phyloP scores from a whole-genome alignment of 768 basidiomycete genomes.

The Suillus paluster region DNA sequence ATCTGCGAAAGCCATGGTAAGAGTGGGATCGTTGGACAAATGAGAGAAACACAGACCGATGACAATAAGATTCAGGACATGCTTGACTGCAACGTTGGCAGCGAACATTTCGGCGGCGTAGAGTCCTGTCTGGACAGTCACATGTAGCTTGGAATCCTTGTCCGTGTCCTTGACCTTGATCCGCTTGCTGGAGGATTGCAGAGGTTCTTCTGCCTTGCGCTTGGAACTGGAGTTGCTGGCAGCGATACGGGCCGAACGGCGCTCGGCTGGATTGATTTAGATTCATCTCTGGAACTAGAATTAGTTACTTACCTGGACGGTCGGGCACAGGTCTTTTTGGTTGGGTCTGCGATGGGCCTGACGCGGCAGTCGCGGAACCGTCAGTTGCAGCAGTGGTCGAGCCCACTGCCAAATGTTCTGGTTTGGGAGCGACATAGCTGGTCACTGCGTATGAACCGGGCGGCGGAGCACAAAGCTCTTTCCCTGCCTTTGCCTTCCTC shows the following conservation, averaged over 20 bases:
- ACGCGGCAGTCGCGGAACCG: not conserved
- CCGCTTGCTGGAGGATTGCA: no score
- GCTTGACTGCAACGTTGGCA: not conserved
- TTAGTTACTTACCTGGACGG: not conserved
- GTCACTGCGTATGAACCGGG: no score
- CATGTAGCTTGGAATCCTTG: no score
- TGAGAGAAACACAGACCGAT: not conserved
- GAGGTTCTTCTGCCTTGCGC: no score
- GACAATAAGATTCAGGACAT: constrained; percentile 4
- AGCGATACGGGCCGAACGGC: no score
- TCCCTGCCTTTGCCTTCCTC: not conserved
- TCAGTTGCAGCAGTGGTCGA: not conserved
- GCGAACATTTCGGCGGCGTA: constrained; percentile 6
- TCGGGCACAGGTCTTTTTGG: not conserved
- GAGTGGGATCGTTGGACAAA: not conserved
- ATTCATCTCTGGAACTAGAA: not conserved
- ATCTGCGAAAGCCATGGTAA: not conserved
- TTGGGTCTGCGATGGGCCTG: not conserved
- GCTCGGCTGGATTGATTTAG: not conserved
- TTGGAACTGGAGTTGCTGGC: no score
- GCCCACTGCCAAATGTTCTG: not conserved
- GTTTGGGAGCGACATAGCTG: not conserved
- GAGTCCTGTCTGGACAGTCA: no score
- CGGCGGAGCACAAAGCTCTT: no score
- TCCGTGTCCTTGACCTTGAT: no score